These are phyloP conservation scores for Avena insularis DNA, from an alignment of 176 grass and related monocot genomes.

Conservation along the genomic window DNA sequence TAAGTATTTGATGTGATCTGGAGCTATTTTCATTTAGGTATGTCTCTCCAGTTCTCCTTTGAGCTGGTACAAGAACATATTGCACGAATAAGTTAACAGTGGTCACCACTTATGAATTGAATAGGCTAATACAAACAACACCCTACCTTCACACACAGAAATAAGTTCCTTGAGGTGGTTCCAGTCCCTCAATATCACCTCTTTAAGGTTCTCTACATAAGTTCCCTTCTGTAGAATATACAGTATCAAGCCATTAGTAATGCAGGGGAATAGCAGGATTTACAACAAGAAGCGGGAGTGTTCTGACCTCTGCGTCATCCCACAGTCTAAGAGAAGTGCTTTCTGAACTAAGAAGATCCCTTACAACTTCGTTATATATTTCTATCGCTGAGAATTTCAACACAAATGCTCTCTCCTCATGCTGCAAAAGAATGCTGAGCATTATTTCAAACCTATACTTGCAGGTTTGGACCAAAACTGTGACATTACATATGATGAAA, in stretches of 20 bases:
- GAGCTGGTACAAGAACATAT: slow-evolving; percentile 59
- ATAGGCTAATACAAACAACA: slow-evolving; percentile 37
- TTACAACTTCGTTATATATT: slow-evolving; percentile 96
- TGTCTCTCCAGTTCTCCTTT: slow-evolving; percentile 87
- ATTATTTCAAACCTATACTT: too few species aligned
- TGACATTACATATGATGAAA: too few species aligned
- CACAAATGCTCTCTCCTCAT: slow-evolving; percentile 94
- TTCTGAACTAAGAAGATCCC: slow-evolving; percentile 80
- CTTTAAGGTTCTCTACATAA: slow-evolving; percentile 81
- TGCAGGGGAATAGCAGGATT: too few species aligned
- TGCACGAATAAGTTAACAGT: slow-evolving; percentile 33
- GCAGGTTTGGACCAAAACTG: too few species aligned
- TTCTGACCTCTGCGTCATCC: slow-evolving; percentile 76
- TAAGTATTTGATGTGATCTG: slow-evolving; percentile 96
- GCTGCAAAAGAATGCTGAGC: slow-evolving; percentile 46
- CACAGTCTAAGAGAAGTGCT: slow-evolving; percentile 75
- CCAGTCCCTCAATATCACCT: slow-evolving; percentile 75
- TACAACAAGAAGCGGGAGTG: too few species aligned
- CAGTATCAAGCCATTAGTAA: slow-evolving; percentile 41
- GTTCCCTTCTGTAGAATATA: slow-evolving; percentile 77
- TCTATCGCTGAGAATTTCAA: slow-evolving; percentile 94
- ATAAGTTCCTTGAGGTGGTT: slow-evolving; percentile 83
- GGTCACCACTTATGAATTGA: slow-evolving; percentile 33
- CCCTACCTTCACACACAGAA: slow-evolving; percentile 85
- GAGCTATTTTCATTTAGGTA: slow-evolving; percentile 92